Evolutionary conservation across 1,139 yeast species (phyloP), one percentile per base, ranked within the genome.

Genomic region (Geotrichum bryndzae): DNA sequence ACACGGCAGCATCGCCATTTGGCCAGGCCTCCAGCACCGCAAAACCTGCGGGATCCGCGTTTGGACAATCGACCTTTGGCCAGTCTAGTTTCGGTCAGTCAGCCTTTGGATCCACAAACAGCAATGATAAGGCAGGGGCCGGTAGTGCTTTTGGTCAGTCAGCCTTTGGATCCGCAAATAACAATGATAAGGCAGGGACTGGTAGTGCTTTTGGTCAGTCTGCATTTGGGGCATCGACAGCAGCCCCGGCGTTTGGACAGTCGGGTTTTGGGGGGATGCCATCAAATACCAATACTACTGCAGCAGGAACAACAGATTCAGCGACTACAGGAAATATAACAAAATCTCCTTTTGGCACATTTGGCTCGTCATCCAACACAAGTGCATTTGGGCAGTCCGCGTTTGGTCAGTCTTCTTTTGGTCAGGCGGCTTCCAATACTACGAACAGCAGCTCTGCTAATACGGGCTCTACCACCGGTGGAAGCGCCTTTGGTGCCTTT

Each of bases 51-150:
- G 52, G 52, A 50, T 23, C 52, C 52, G 52, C 33, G 27, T 50
- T 50, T 50, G 50, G 33, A 45, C 22, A 29, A 15, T 55, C 63
- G 35, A 56, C 64, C 6, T 64, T 61, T 55, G 63, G 63, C 3
- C 52, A 59, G 27, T 54, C 62, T 35, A 64, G 69, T 10, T 71
- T 69, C 66, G 71, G 74, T 13, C 27, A 61, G 2, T 58, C 67
- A 8, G 62, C 67, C 41, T 65, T 67, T 27, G 57, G 22, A 13
- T 45, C 38, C 5, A 15, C 35, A 15, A 35, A 27, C 15, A 51
- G 38, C 29, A 56, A 23, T 33, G 51, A 51, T 25, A 50, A 31
- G 50, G 64, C 67, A 29, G 56, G 60, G 10, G 58, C 67, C 31
- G 65, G 25, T 53, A 8, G 31, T 8, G 18, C 18, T 10, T 71